Evolutionary conservation across 306 rosid genomes (phyloP).

Genomic region (Pachyrhizus erosus): DNA sequence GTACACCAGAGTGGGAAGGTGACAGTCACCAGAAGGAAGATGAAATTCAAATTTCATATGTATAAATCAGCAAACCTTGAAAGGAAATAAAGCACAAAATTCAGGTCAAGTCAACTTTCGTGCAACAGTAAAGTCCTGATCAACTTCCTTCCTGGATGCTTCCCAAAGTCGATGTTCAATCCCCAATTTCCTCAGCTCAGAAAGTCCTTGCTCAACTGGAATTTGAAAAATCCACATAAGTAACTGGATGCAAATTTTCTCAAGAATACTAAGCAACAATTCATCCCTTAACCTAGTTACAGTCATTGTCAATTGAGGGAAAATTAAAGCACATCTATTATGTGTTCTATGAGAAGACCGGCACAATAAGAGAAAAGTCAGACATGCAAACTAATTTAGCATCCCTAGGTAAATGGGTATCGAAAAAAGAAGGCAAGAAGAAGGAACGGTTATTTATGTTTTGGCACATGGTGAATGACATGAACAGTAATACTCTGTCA

Average conservation of each 20-base stretch:
- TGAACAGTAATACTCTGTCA: not conserved
- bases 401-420: conserved; percentile 16
- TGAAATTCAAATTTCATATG: conserved; percentile 31
- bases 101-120: conserved; percentile 25
- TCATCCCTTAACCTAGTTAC: conserved; percentile 24
- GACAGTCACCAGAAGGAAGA: conserved; percentile 15
- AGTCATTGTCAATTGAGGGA: conserved; percentile 32
- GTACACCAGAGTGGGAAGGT: conserved; percentile 24
- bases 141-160: conserved; percentile 81
- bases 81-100: conserved; percentile 24
- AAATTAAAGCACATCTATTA: not conserved
- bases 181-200: conserved; percentile 85
- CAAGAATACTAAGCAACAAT: conserved; percentile 7
- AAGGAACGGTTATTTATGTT: conserved; percentile 15
- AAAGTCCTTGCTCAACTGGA: conserved; percentile 92
- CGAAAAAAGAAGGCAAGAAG: conserved; percentile 19
- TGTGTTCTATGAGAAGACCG: not conserved
- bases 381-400: conserved; percentile 23
- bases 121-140: conserved; percentile 53
- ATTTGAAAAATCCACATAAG: conserved; percentile 26
- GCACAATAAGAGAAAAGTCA: not conserved
- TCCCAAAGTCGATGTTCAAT: conserved; percentile 95
- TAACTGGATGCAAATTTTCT: conserved; percentile 3
- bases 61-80: conserved; percentile 19
- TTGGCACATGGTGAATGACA: not conserved